Evolutionary conservation across 139 green algal species (phyloP).

Genomic region (Chlamydomonas incerta): DNA sequence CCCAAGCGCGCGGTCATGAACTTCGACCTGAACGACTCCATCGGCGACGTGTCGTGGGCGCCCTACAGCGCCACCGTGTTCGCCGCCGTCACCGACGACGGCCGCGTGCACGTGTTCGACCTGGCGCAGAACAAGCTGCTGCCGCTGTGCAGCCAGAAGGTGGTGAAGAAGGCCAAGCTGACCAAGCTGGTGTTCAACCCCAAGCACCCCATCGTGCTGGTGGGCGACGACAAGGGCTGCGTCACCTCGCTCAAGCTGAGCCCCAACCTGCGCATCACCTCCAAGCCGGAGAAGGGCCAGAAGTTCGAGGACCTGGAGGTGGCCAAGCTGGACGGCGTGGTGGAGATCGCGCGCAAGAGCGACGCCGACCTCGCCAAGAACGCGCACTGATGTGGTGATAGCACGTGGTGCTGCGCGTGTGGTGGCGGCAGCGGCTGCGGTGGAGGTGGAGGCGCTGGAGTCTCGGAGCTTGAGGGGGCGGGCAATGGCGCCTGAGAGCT

Average conservation of each 20-base stretch:
- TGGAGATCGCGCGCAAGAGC: slow-evolving; percentile 79
- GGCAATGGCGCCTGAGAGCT: no score
- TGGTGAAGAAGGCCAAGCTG: slow-evolving; percentile 83
- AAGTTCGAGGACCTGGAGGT: slow-evolving; percentile 65
- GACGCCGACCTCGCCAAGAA: slow-evolving; percentile 38
- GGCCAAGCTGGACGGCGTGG: slow-evolving; percentile 72
- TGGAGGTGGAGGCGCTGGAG: no score
- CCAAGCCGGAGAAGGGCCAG: slow-evolving; percentile 55
- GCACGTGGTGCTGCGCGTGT: no score
- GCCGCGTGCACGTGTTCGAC: slow-evolving; percentile 89
- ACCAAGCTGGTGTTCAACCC: slow-evolving; percentile 93
- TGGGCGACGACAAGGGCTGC: slow-evolving; percentile 89
- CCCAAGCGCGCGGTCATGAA: slow-evolving; percentile 43
- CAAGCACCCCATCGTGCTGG: slow-evolving; percentile 87
- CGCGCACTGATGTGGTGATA: no score
- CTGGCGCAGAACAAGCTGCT: slow-evolving; percentile 83
- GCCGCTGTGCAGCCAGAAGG: slow-evolving; percentile 91
- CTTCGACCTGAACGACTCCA: slow-evolving; percentile 56
- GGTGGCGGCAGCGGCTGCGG: not conserved
- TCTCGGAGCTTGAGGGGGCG: no score
- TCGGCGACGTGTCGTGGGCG: slow-evolving; percentile 92
- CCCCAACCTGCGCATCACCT: slow-evolving; percentile 86
- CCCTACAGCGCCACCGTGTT: slow-evolving; percentile 91
- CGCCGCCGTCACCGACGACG: slow-evolving; percentile 86
- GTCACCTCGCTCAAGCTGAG: slow-evolving; percentile 92